Evolutionary conservation across 2,329 filamentous ascomycete species (phyloP), one percentile per base, ranked within the genome.

Genomic region (Penicillium digitatum): DNA sequence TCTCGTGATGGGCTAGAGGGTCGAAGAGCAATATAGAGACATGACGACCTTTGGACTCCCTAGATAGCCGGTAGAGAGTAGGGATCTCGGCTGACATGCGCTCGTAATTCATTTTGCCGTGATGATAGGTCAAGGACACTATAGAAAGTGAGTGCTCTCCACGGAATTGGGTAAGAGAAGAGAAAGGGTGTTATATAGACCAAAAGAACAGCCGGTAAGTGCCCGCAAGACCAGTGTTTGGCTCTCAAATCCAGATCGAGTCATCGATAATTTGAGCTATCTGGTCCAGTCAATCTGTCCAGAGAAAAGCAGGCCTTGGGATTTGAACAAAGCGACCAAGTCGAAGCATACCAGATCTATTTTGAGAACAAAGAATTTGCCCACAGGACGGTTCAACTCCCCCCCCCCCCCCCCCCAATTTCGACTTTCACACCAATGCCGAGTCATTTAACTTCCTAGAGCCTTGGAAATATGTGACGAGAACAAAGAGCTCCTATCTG

Each of bases 41-140:
- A 18, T 42, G 11, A 20, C 10, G 39, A 42, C 45, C 32, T 37
- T 34, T 54, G 32, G 24, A 18, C 20, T 51, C 37, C 14, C 26
- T 37, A 2, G 47, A 39, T 20, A 51, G 16, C 22, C 37, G 40
- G n/a, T 44, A 54, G 20, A 35, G 24, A 24, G 24, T 16, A 4
- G 52, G 52, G 1, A 54, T 39, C 2, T 51, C 32, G 11, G 48
- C 40, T 39, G 42, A 18, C 32, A 51, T 38, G 12, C 52, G 52
- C 4, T 51, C 39, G 9, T 54, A 54, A 16, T 54, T 54, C 52
- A 54, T 54, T 51, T 45, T 50, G 14, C 1, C 27, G 14, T 16
- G 3, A 26, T 8, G 22, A 6, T 22, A 37, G 5, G 14, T 31
- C 16, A 39, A 38, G 32, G 16, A 16, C 11, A 22, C n/a, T 22